Percentiles rank a stretch among this genome's conserved stretches.
Conservation (phyloP, 495 filamentous ascomycete genomes). For the Penicillium steckii region DNA sequence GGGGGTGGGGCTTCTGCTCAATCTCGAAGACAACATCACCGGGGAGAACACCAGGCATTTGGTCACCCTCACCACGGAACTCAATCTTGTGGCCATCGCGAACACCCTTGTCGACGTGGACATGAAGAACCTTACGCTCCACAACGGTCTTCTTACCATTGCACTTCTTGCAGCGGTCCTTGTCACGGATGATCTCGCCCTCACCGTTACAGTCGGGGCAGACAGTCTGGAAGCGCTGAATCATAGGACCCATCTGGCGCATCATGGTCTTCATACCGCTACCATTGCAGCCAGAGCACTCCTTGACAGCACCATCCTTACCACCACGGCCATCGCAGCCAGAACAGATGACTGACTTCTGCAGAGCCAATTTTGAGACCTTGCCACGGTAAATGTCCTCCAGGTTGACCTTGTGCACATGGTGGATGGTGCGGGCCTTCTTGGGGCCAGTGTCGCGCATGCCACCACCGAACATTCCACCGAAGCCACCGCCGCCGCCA, state of each 20-base stretch:
- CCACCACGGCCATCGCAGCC: conserved; percentile 95
- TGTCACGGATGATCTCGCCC: conserved; percentile 92
- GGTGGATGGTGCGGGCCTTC: conserved; percentile 94
- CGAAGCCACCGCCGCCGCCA: conserved; percentile 73
- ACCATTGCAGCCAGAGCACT: conserved; percentile 86
- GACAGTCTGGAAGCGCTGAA: conserved; percentile 98
- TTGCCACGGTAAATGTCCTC: conserved; percentile 99
- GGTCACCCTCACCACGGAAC: conserved; percentile 95
- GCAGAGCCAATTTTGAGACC: conserved; percentile 92
- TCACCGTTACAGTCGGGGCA: conserved; percentile 98
- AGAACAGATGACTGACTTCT: conserved; percentile 95
- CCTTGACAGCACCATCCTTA: conserved; percentile 94
- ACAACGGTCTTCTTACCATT: conserved; percentile 95
- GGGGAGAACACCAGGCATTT: conserved; percentile 86
- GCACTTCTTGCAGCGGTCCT: conserved; percentile 94
- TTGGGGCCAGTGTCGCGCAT: conserved; percentile 82
- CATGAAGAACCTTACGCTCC: conserved; percentile 96
- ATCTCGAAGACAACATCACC: conserved; percentile 98
- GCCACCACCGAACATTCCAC: conserved; percentile 82
- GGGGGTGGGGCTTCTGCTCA: conserved; percentile 92
- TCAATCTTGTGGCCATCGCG: conserved; percentile 92
- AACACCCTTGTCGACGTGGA: conserved; percentile 95
- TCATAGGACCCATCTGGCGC: conserved; percentile 99
- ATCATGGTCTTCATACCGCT: conserved; percentile 99
- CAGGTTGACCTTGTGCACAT: conserved; percentile 95